Evolutionary conservation across 257 asterid genomes (phyloP).

Genomic region (Verbascum thapsus): DNA sequence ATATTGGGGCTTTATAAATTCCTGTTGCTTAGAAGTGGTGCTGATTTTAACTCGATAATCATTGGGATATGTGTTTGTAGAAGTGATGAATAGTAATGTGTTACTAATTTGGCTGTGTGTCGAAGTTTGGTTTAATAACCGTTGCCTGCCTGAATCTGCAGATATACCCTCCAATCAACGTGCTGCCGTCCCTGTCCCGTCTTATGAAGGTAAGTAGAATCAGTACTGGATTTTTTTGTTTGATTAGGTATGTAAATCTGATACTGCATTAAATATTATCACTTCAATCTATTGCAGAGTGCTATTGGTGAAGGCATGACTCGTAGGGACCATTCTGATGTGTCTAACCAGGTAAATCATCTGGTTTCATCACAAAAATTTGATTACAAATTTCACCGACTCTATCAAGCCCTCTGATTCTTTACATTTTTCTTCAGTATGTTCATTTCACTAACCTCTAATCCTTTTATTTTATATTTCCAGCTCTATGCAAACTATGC

Average conservation of each 20-base stretch:
- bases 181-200: conserved; percentile 81
- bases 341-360: conserved; percentile 66
- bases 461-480: background rate
- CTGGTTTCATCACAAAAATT: conserved; percentile 1
- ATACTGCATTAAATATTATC: conserved; percentile 7
- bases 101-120: background rate
- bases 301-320: conserved; percentile 96
- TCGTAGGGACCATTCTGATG: conserved; percentile 80
- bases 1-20: no score
- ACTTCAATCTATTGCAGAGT: conserved; percentile 49
- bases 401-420: background rate
- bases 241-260: conserved; percentile 15
- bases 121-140: conserved; percentile 7
- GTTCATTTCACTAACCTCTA: background rate
- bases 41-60: no score
- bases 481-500: conserved; percentile 84
- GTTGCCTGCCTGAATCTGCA: conserved; percentile 30
- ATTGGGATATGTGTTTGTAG: no score
- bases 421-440: background rate
- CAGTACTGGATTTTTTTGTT: conserved; percentile 15
- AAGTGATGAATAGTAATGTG: background rate
- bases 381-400: background rate
- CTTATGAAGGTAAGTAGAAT: conserved; percentile 66
- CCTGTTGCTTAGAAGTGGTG: no score
- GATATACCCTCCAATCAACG: conserved; percentile 84